Evolutionary conservation across 225 moss, liverwort and hornwort species (phyloP), one percentile per base, ranked within the genome.

Genomic region (Thuidium tamariscinum): DNA sequence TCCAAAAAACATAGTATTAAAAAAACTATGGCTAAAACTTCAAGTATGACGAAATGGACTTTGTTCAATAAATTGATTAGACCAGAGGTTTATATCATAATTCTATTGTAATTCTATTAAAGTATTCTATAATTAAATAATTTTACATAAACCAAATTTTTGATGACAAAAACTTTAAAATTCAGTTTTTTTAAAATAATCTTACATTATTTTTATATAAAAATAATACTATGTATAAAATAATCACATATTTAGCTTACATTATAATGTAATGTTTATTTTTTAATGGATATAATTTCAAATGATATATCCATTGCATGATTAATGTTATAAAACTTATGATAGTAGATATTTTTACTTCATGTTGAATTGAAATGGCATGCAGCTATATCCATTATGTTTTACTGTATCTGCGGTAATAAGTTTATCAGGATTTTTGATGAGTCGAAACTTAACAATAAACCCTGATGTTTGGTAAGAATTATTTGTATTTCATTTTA

Each of bases 381-480:
- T 77, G 8, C 62, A 91, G 89, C 1, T 89, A 4, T 89, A 91
- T 87, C 89, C 87, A 37, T 85, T 91, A 12, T 72, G 85, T 5
- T 78, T 85, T 44, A 18, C 48, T 4, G 41, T 91, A 73, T 87
- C 80, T 12, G 4, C 37, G 4, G 18, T 49, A 4, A 37, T 91
- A 19, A 21, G 89, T n/a, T 73, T 69, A 74, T 89, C 87, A 1
- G 63, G 89, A 48, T 87, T 79, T 68, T 75, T 89, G 19, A 85
- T 91, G n/a, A 83, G 63, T 25, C 75, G 56, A 20, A 91, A 91
- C 2, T 30, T 91, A 75, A 55, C 74, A 68, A 83, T 63, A 15
- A 89, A 89, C 14, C 89, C 87, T 12, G 91, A 89, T 62, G 83
- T 89, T 34, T 25, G 82, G 87, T 89, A 78, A 67, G 7, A 41